phyloP scores from a whole-genome alignment of 257 asterid species.

The Nicotiana noctiflora region DNA sequence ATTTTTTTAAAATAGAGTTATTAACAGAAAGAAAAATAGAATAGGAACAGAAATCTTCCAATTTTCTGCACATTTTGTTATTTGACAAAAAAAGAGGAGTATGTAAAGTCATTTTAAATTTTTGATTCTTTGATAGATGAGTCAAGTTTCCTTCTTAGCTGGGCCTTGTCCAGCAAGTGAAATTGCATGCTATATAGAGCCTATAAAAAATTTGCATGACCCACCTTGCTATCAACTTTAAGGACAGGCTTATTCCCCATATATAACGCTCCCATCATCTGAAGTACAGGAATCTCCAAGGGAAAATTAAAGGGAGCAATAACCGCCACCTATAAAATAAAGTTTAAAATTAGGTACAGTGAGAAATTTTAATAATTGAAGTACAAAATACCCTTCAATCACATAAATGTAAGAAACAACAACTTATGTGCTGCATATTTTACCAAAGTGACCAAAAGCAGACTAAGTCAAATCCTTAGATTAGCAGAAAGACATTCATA shows the following conservation, averaged over 20 bases:
- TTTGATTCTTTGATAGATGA: not conserved
- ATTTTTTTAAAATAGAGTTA: not conserved
- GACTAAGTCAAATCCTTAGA: not conserved
- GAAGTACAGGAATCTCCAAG: constrained; percentile 92
- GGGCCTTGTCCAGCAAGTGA: not conserved
- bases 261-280: constrained; percentile 95
- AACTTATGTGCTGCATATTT: not conserved
- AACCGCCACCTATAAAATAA: constrained; percentile 56
- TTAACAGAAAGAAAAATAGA: not conserved
- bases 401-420: not conserved
- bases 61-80: not conserved
- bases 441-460: not conserved
- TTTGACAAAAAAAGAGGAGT: not conserved
- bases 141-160: not conserved
- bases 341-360: not conserved
- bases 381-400: not conserved
- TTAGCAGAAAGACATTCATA: not conserved
- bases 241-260: constrained; percentile 98
- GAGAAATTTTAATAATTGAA: not conserved
- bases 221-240: constrained; percentile 95
- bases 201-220: not conserved
- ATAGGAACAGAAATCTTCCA: not conserved
- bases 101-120: not conserved
- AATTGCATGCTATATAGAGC: not conserved
- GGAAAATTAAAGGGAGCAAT: constrained; percentile 96